Conservation (phyloP, 2,329 filamentous ascomycete genomes). For the Aspergillus ruber region DNA sequence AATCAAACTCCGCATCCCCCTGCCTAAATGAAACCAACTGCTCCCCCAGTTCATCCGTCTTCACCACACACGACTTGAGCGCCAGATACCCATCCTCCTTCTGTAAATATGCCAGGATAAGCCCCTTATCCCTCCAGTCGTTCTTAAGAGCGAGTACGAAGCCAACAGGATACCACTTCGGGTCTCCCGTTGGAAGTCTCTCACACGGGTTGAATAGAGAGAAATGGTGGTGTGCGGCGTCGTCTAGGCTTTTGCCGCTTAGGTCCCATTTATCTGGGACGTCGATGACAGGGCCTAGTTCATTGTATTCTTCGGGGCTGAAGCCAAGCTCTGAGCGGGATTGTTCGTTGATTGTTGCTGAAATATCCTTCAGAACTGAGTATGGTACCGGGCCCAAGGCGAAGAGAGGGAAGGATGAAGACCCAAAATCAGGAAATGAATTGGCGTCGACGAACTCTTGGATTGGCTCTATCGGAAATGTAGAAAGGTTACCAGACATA, state of each 20-base stretch:
- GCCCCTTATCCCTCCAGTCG: background rate
- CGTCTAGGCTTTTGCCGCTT: background rate
- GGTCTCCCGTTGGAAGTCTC: background rate
- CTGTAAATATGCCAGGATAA: background rate
- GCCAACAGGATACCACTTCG: background rate
- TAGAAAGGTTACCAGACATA: background rate
- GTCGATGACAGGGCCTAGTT: background rate
- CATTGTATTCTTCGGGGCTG: background rate
- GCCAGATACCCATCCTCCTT: background rate
- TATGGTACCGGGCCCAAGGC: background rate
- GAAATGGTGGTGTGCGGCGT: background rate
- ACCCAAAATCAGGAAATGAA: background rate
- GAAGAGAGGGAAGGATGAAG: background rate
- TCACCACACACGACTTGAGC: background rate
- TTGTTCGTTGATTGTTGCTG: background rate
- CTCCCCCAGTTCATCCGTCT: background rate
- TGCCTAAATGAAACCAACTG: background rate
- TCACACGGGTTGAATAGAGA: background rate
- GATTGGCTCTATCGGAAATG: background rate
- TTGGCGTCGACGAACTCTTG: background rate
- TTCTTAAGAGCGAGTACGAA: background rate
- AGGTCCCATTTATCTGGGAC: background rate
- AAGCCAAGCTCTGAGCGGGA: background rate
- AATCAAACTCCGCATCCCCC: background rate
- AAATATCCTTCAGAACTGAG: background rate